Evolutionary conservation across 768 basidiomycete species (phyloP).

Genomic region (Tylopilus subfusipes): DNA sequence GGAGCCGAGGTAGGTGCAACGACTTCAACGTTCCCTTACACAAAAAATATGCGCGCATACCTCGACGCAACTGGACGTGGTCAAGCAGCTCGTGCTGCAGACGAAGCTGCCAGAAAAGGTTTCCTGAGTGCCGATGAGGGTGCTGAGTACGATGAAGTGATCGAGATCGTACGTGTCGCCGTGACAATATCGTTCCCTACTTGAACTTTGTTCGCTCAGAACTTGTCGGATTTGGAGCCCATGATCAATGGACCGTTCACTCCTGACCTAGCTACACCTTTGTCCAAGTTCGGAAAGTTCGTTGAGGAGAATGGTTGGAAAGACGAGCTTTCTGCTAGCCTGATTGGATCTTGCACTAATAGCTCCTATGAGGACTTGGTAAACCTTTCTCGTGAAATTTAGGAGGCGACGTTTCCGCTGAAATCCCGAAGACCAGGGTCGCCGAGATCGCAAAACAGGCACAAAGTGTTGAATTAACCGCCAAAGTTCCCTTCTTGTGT

Average conservation of each 20-base stretch:
- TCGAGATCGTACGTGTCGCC: conserved; percentile 73
- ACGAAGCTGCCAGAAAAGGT: conserved; percentile 71
- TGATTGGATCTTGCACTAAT: conserved; percentile 99
- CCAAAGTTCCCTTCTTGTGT: conserved; percentile 83
- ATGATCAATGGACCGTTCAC: conserved; percentile 97
- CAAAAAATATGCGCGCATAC: conserved; percentile 83
- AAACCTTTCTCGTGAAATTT: conserved; percentile 6
- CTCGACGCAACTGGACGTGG: conserved; percentile 85
- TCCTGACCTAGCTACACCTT: conserved; percentile 90
- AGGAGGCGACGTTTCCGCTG: not conserved
- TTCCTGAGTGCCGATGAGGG: conserved; percentile 83
- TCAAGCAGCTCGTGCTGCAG: conserved; percentile 83
- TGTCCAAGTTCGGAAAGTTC: conserved; percentile 83
- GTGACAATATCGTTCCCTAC: not conserved
- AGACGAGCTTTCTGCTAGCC: conserved; percentile 82
- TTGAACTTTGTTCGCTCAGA: conserved; percentile 42
- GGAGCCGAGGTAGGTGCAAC: conserved; percentile 99
- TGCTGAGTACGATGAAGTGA: conserved; percentile 91
- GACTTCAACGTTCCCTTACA: conserved; percentile 97
- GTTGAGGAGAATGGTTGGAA: conserved; percentile 88
- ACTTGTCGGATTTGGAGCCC: conserved; percentile 85
- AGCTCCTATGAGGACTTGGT: conserved; percentile 98
- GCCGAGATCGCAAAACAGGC: conserved; percentile 91
- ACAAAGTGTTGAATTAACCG: conserved; percentile 71
- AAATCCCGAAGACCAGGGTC: conserved; percentile 67